phyloP scores from a whole-genome alignment of 495 filamentous ascomycete genomes.

The Penicillium coprophilum region DNA sequence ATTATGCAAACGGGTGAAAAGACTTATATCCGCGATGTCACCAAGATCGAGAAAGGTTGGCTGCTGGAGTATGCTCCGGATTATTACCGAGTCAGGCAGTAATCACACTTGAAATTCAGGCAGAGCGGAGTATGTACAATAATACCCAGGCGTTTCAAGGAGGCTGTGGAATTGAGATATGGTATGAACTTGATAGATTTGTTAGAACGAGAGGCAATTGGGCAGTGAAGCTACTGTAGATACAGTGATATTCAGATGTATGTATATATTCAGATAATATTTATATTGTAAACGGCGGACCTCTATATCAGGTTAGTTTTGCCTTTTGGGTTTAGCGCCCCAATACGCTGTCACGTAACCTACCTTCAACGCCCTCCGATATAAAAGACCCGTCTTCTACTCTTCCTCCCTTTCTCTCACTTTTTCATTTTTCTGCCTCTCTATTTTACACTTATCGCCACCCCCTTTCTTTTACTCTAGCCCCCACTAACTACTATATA shows the following conservation, averaged over 20 bases:
- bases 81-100: slow-evolving; percentile 67
- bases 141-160: slow-evolving; percentile 18
- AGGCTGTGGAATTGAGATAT: not conserved
- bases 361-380: too few relatives aligned
- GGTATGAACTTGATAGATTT: not conserved
- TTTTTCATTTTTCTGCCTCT: slow-evolving; percentile 2
- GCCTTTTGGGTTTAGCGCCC: too few relatives aligned
- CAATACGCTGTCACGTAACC: too few relatives aligned
- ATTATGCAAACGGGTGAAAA: slow-evolving; percentile 89
- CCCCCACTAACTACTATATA: slow-evolving; percentile 4
- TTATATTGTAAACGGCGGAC: not conserved
- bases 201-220: not conserved
- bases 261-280: not conserved
- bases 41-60: slow-evolving; percentile 88
- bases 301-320: too few relatives aligned
- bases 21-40: slow-evolving; percentile 87
- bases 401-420: slow-evolving; percentile 2
- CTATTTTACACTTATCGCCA: slow-evolving; percentile 12
- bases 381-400: too few relatives aligned
- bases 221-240: not conserved
- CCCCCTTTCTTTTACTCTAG: slow-evolving; percentile 2
- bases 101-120: not conserved
- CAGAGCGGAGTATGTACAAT: not conserved
- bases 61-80: slow-evolving; percentile 84
- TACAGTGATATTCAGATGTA: too few relatives aligned